phyloP scores from a whole-genome alignment of 805 yeast genomes.

The Torulaspora indica region DNA sequence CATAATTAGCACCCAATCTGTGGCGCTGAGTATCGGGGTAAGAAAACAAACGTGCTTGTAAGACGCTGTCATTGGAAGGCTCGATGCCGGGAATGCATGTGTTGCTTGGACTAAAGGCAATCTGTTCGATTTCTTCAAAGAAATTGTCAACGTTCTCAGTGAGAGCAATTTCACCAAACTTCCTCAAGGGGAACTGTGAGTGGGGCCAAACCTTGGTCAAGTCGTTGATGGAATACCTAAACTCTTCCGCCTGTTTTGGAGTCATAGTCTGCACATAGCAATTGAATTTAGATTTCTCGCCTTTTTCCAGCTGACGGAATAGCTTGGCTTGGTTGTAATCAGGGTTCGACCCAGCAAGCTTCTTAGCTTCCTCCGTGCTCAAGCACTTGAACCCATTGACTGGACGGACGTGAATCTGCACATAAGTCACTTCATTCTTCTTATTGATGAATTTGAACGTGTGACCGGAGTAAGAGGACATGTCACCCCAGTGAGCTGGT shows the following conservation, averaged over 20 bases:
- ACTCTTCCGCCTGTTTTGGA: conserved; percentile 66
- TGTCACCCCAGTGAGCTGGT: conserved; percentile 49
- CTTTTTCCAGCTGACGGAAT: conserved; percentile 44
- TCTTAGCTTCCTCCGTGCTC: conserved; percentile 44
- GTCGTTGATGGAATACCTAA: conserved; percentile 77
- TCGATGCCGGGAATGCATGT: conserved; percentile 66
- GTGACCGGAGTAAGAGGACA: conserved; percentile 65
- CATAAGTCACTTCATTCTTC: conserved; percentile 49
- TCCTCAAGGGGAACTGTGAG: conserved; percentile 73
- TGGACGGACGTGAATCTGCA: conserved; percentile 49
- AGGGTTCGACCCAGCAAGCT: conserved; percentile 46
- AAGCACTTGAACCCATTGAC: conserved; percentile 49
- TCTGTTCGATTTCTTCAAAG: conserved; percentile 46
- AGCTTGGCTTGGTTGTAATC: conserved; percentile 44
- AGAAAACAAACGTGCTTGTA: conserved; percentile 71
- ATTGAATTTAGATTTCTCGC: conserved; percentile 49
- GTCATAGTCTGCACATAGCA: conserved; percentile 64
- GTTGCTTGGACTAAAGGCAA: conserved; percentile 69
- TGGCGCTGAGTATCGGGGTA: conserved; percentile 75
- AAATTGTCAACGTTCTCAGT: conserved; percentile 55
- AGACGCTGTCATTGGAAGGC: conserved; percentile 71
- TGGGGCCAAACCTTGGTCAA: conserved; percentile 90
- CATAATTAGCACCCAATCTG: conserved; percentile 66
- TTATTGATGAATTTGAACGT: conserved; percentile 53
- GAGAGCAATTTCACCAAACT: conserved; percentile 58